Evolutionary conservation across 2,329 filamentous ascomycete species (phyloP), one percentile per base, ranked within the genome.

Genomic region (Cadophora luteo-olivacea): DNA sequence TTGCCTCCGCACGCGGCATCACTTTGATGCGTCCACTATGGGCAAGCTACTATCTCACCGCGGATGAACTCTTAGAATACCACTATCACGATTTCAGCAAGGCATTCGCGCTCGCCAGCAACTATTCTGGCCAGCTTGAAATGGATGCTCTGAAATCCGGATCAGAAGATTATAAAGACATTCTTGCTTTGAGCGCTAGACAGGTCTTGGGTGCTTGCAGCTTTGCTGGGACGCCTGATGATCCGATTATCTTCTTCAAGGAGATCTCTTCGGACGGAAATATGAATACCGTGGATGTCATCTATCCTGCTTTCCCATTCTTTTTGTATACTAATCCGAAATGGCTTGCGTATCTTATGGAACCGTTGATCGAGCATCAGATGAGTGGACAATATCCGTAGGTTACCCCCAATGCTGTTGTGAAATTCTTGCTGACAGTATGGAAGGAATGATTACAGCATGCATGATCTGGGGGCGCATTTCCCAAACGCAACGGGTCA

Each of bases 181-280:
- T 94, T 68, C 89, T 92, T 25, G 89, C 91, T 1, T 84, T 96
- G 57, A 92, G 90, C 67, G 92, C 92, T 61, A 88, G 93, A 57
- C 93, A 97, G 77, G 91, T 93, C 16, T 84, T 96, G 77, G 93
- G 92, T 7, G 92, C 91, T 1, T 93, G 91, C 4, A 89, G 88
- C 71, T 93, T 94, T 81, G 86, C 91, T 7, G 87, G 91, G 54
- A 91, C 92, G 24, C 86, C 90, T 1, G 86, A 93, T 3, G 84
- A 88, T 70, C 91, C 91, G 0, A 85, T 95, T 52, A 79, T 96
- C 25, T 96, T 96, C 80, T 81, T 95, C 69, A 96, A 96, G 77
- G 93, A 96, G 78, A 95, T 96, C 66, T 93, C 91, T 0, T 94
- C 91, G 2, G 92, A 95, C 74, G 92, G 92, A 4, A 95, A 97